These are phyloP conservation scores for Puccinia coronata DNA, from an alignment of 1,284 basidiomycete species.

Conservation along the genomic window DNA sequence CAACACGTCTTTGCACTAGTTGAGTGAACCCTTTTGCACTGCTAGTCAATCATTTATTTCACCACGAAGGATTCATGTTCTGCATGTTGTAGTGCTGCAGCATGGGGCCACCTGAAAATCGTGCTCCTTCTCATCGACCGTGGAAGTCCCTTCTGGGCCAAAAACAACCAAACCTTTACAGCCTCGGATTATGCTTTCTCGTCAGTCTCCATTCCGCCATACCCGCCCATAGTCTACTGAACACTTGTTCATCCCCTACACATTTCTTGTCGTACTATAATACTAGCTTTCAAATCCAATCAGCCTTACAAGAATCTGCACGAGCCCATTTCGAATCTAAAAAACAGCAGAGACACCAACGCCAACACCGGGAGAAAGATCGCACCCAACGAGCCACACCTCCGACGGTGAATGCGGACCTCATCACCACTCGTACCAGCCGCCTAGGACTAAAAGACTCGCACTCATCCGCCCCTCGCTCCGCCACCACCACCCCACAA, in stretches of 20 bases:
- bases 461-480: too few species aligned
- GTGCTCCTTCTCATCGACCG: slow-evolving; percentile 43
- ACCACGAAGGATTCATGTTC: background rate
- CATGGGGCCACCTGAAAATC: slow-evolving; percentile 49
- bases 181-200: slow-evolving; percentile 49
- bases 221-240: too few species aligned
- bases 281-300: slow-evolving; percentile 44
- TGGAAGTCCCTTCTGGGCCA: slow-evolving; percentile 48
- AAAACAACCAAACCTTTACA: slow-evolving; percentile 47
- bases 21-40: background rate
- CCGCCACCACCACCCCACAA: too few species aligned
- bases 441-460: too few species aligned
- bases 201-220: too few species aligned
- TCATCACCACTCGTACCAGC: too few species aligned
- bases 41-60: background rate
- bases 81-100: slow-evolving; percentile 32
- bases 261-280: too few species aligned
- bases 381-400: too few species aligned
- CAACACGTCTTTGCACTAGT: slow-evolving; percentile 41
- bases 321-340: slow-evolving; percentile 47
- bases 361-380: slow-evolving; percentile 7
- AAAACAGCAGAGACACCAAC: slow-evolving; percentile 34
- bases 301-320: slow-evolving; percentile 47
- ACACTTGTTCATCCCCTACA: too few species aligned
- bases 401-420: too few species aligned